Evolutionary conservation across 2,329 filamentous ascomycete genomes (phyloP), one percentile per base, ranked within the genome.

Genomic region (Cladophialophora immunda): DNA sequence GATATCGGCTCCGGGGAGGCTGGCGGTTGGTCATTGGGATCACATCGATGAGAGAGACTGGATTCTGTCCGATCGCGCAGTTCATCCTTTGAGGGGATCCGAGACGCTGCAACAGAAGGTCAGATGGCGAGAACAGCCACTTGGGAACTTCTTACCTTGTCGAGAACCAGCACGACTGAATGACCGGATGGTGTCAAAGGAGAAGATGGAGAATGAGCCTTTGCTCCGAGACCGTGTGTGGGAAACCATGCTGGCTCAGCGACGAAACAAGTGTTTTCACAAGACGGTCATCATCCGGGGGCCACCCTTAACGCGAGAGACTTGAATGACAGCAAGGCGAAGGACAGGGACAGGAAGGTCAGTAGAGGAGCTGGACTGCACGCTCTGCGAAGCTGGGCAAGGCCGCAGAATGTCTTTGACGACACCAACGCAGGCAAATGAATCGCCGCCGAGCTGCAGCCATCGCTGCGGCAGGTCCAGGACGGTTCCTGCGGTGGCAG

Each of bases 121-220:
- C 58, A 65, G 62, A 41, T n/a, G 53, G 29, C 32, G 22, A 36
- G 5, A 41, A 47, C 32, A 11, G n/a, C n/a, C 13, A 38, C 22
- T 11, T 30, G 30, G 8, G 34, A 15, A 19, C 50, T 7, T 29
- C 69, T 62, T 34, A 70, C 71, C 70, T 67, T 69, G 67, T 60
- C 71, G 56, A 34, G 70, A 65, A 27, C 68, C 66, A 30, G 68
- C 61, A 57, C 70, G 68, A 58, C 67, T 68, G 34, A 70, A 52
- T 15, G 68, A 69, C 8, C 68, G 68, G 34, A 71, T 68, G 4
- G 58, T 57, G 56, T 72, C 65, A 34, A 69, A 47, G 25, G 70
- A 69, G 30, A 73, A 70, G 29, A 72, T 60, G 4, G 67, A 72
- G 58, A 71, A 69, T 5, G 70, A 71, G 25, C 66, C 66, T 58